Evolutionary conservation across 306 rosid genomes (phyloP).

Genomic region (Pachyrhizus erosus): DNA sequence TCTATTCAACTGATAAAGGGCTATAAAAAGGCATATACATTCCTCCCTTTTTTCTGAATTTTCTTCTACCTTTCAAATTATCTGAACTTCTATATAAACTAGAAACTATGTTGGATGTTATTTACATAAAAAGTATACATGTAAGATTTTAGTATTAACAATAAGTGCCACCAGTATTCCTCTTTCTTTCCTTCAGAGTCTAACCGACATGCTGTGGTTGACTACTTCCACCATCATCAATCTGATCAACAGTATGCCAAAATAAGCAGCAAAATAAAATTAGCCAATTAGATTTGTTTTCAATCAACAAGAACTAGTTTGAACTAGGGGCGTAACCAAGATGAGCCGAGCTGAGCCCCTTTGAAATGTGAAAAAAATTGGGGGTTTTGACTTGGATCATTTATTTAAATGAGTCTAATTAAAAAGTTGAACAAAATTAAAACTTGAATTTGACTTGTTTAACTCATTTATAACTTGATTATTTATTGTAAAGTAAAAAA

Average conservation of each 20-base stretch:
- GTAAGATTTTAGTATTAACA: slow-evolving; percentile 12
- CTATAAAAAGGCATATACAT: slow-evolving; percentile 33
- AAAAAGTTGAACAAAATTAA: too few relatives aligned
- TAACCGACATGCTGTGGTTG: slow-evolving; percentile 32
- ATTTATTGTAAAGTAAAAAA: too few relatives aligned
- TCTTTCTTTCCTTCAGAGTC: background rate
- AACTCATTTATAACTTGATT: too few relatives aligned
- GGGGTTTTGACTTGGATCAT: too few relatives aligned
- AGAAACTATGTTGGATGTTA: slow-evolving; percentile 37
- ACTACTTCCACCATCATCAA: slow-evolving; percentile 33
- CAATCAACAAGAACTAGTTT: background rate
- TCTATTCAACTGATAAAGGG: background rate
- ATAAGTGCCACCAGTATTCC: background rate
- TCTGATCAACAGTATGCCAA: slow-evolving; percentile 39
- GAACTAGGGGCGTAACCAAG: too few relatives aligned
- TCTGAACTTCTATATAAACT: slow-evolving; percentile 10
- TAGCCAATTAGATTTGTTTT: background rate
- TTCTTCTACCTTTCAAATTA: slow-evolving; percentile 12
- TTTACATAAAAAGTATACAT: slow-evolving; percentile 24
- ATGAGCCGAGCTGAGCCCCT: too few relatives aligned
- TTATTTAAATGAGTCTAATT: too few relatives aligned
- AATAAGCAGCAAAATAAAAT: slow-evolving; percentile 20
- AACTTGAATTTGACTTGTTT: too few relatives aligned
- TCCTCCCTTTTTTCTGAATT: background rate
- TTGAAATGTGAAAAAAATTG: too few relatives aligned